phyloP scores from a whole-genome alignment of 164 flowering plant genomes.

The Buxus sempervirens region DNA sequence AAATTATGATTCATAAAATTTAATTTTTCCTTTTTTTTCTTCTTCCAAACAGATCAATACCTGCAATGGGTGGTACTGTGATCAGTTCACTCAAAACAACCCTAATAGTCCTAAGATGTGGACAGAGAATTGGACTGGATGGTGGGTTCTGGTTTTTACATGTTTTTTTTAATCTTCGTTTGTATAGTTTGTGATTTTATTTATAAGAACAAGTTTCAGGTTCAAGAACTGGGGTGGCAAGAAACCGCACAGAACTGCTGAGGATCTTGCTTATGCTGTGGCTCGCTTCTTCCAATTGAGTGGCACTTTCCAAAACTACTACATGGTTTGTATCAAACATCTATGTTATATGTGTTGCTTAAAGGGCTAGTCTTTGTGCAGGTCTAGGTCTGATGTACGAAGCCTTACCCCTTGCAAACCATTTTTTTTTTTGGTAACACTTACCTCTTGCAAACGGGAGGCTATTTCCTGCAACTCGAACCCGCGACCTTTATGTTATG shows the following conservation, averaged over 20 bases:
- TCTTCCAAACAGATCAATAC: neutral
- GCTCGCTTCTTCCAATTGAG: neutral
- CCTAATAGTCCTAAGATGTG: conserved; percentile 50
- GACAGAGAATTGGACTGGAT: conserved; percentile 51
- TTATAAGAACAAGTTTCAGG: neutral
- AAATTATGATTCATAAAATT: neutral
- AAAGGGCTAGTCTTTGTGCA: too few relatives aligned
- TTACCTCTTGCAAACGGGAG: too few relatives aligned
- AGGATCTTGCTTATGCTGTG: neutral
- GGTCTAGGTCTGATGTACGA: too few relatives aligned
- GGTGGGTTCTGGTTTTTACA: neutral
- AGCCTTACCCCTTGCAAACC: too few relatives aligned
- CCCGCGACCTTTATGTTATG: too few relatives aligned
- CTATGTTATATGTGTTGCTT: too few relatives aligned
- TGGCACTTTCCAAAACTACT: neutral
- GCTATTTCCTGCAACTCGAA: too few relatives aligned
- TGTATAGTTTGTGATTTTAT: too few relatives aligned
- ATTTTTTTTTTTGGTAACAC: too few relatives aligned
- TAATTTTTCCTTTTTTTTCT: neutral
- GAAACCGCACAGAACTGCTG: neutral
- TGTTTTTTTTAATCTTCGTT: too few relatives aligned
- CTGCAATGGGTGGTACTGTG: neutral
- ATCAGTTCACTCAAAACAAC: conserved; percentile 26
- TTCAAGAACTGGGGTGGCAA: conserved; percentile 5
- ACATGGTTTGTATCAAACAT: neutral